Conservation (phyloP, 805 yeast genomes). For the Suhomyces xylopsoci region DNA sequence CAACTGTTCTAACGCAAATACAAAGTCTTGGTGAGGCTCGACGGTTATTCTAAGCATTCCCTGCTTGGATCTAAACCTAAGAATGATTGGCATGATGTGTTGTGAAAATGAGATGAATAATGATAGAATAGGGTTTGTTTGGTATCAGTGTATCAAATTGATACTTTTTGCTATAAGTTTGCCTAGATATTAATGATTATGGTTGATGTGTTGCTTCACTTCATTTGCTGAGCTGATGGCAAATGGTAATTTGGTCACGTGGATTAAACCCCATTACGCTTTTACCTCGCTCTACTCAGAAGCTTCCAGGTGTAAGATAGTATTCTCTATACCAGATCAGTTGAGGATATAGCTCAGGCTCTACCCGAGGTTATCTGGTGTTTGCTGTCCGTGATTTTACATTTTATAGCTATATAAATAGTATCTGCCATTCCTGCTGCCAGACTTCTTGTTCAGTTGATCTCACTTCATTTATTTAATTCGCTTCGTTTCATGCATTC, state of each 20-base stretch:
- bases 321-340: too few species aligned
- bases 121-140: not conserved
- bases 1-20: constrained; percentile 41
- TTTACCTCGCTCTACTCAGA: too few species aligned
- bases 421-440: not conserved
- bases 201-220: not conserved
- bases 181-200: not conserved
- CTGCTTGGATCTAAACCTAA: constrained; percentile 79
- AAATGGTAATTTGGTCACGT: not conserved
- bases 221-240: not conserved
- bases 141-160: not conserved
- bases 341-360: too few species aligned
- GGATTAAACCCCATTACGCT: too few species aligned
- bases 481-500: not conserved
- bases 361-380: not conserved
- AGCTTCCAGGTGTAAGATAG: too few species aligned
- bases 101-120: not conserved
- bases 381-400: too few species aligned
- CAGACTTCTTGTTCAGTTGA: too few species aligned
- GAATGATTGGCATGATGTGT: constrained; percentile 18
- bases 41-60: constrained; percentile 74
- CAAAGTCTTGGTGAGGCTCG: constrained; percentile 44
- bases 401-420: too few species aligned
- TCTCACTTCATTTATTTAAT: too few species aligned
- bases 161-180: not conserved